Percentiles rank a stretch among this genome's conserved stretches.
These are phyloP conservation scores for Penicillium paxilli DNA, from an alignment of 495 filamentous ascomycete species.

Conservation along the genomic window DNA sequence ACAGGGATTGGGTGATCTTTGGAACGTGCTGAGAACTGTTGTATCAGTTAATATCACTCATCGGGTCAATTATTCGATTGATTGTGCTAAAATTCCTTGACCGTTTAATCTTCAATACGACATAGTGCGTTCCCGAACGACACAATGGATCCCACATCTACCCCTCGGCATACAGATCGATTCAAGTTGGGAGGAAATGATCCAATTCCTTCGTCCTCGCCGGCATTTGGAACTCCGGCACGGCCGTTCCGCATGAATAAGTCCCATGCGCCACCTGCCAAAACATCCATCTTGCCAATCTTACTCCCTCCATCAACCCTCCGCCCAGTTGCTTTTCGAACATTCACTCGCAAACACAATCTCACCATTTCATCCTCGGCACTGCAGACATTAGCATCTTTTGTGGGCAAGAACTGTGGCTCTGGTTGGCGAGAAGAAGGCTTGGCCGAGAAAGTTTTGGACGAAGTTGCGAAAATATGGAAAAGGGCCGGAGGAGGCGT, in stretches of 20 bases:
- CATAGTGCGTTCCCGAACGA: background rate
- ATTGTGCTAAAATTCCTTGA: background rate
- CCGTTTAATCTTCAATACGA: background rate
- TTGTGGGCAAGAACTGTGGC: constrained; percentile 91
- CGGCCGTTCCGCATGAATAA: constrained; percentile 60
- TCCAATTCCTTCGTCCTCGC: constrained; percentile 81
- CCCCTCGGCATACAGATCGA: constrained; percentile 28
- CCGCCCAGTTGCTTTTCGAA: constrained; percentile 89
- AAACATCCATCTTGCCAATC: constrained; percentile 82
- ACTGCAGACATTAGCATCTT: constrained; percentile 77
- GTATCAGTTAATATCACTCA: background rate
- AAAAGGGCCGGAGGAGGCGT: constrained; percentile 79
- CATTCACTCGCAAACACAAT: constrained; percentile 96
- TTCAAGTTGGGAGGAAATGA: constrained; percentile 41
- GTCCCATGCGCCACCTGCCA: constrained; percentile 47
- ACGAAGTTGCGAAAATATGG: constrained; percentile 88
- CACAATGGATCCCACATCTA: constrained; percentile 27
- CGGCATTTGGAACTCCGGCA: constrained; percentile 81
- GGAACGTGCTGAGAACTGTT: too few relatives aligned
- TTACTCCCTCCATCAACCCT: constrained; percentile 83
- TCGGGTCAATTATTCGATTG: background rate
- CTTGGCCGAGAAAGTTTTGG: constrained; percentile 84
- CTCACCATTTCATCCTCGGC: constrained; percentile 89
- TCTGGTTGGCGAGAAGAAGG: constrained; percentile 96
- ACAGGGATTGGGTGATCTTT: too few relatives aligned